Conservation (phyloP, 2,329 filamentous ascomycete genomes). For the Epichloe hybrida region DNA sequence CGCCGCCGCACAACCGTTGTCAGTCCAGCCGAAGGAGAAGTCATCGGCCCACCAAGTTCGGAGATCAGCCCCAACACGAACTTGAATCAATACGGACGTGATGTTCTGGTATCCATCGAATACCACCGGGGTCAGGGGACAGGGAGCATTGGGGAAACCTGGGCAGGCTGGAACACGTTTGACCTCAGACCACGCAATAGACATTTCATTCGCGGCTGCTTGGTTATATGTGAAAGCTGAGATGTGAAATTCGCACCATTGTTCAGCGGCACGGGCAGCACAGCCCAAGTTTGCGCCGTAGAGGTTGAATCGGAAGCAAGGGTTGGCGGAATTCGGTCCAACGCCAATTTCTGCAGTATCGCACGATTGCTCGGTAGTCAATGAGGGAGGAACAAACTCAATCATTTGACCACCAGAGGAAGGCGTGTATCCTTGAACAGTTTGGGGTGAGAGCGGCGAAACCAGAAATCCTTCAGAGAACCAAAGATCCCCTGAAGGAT, state of each 20-base stretch:
- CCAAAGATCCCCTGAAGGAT: constrained; percentile 26
- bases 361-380: constrained; percentile 15
- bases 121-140: constrained; percentile 21
- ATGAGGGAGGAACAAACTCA: constrained; percentile 25
- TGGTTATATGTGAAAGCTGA: constrained; percentile 26
- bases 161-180: constrained; percentile 26
- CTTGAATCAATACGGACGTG: constrained; percentile 24
- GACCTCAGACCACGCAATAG: constrained; percentile 25
- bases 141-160: constrained; percentile 19
- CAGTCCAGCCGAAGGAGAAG: constrained; percentile 26
- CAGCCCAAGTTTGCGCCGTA: constrained; percentile 26
- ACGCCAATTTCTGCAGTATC: constrained; percentile 27
- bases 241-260: constrained; percentile 28
- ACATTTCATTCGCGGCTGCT: constrained; percentile 18
- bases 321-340: constrained; percentile 22
- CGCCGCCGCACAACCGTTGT: constrained; percentile 26
- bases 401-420: constrained; percentile 27
- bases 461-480: constrained; percentile 29
- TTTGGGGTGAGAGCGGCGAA: constrained; percentile 20
- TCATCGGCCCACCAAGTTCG: constrained; percentile 30
- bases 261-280: constrained; percentile 20
- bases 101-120: constrained; percentile 25
- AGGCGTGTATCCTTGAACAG: constrained; percentile 20
- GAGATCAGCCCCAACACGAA: constrained; percentile 23
- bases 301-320: constrained; percentile 27